Percentiles rank a stretch among this genome's conserved stretches.
phyloP scores from a whole-genome alignment of 2,329 filamentous ascomycete genomes.

The Sphaerulina populicola region DNA sequence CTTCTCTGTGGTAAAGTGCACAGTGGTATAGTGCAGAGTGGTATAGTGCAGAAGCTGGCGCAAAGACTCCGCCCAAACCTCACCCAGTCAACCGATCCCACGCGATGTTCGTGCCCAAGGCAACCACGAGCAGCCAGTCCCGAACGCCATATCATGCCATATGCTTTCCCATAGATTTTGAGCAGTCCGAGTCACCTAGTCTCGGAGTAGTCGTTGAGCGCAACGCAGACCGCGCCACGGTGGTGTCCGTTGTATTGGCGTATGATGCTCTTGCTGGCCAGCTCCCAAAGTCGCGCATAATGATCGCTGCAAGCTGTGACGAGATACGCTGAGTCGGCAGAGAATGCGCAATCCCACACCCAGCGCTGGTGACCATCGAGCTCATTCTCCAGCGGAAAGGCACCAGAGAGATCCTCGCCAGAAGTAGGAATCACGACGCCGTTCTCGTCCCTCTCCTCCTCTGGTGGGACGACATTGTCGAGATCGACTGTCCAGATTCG shows the following conservation, averaged over 20 bases:
- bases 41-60: too few relatives aligned
- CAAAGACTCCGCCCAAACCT: too few relatives aligned
- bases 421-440: slow-evolving; percentile 4
- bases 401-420: slow-evolving; percentile 40
- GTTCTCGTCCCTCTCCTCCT: slow-evolving; percentile 15
- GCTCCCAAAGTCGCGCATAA: slow-evolving; percentile 85
- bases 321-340: slow-evolving; percentile 82
- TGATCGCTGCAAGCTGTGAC: slow-evolving; percentile 92
- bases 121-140: background rate
- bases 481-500: slow-evolving; percentile 93
- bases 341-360: slow-evolving; percentile 97
- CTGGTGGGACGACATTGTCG: slow-evolving; percentile 21
- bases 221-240: slow-evolving; percentile 82
- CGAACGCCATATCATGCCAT: background rate
- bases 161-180: background rate
- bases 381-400: slow-evolving; percentile 74
- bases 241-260: slow-evolving; percentile 94
- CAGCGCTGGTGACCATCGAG: slow-evolving; percentile 85
- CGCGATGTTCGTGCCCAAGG: background rate
- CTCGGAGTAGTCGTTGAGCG: slow-evolving; percentile 62
- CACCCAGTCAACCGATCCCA: too few relatives aligned
- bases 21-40: too few relatives aligned
- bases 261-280: slow-evolving; percentile 78
- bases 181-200: slow-evolving; percentile 13
- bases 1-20: too few relatives aligned